Evolutionary conservation across 805 yeast species (phyloP), one percentile per base, ranked within the genome.

Genomic region (Saccharomycopsis amapae): DNA sequence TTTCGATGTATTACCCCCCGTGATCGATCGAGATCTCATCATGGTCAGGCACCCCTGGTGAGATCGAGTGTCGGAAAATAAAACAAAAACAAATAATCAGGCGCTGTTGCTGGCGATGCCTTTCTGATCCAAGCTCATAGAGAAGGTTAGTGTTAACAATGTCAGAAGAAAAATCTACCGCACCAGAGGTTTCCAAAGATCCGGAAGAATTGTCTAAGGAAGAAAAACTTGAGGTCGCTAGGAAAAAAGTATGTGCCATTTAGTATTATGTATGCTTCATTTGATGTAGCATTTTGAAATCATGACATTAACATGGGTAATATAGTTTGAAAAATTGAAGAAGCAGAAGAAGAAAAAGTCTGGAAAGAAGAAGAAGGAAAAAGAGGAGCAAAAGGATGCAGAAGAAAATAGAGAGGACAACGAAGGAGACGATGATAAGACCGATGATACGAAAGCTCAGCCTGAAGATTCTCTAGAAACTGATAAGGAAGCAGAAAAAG

Each of bases 211-310:
- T 62, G 40, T 56, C 58, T 5, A 72, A 78, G 51, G 78, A 75
- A 40, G 84, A 78, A 57, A 76, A 79, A 59, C 67, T 85, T 41
- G 87, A 81, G 53, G 82, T 81, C 2, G 93, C 90, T 4, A 73
- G 83, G 56, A 81, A 79, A 65, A 75, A 79, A 52, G 78, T 74
- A 35, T 7, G 69, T 61, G 4, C 15, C 10, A 23, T 15, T 20
- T 24, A 23, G 17, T 13, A 40, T n/a, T n/a, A n/a, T n/a, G n/a
- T n/a, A n/a, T n/a, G n/a, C n/a, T n/a, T n/a, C n/a, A n/a, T n/a
- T n/a, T 18, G 5, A 18, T 15, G 18, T 17, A 38, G 13, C 3
- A 18, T 10, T n/a, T 13, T 4, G 15, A 7, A 13, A 19, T 25
- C 32, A 26, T 42, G 18, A n/a, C 12, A 2, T 5, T 39, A 17